Evolutionary conservation across 495 filamentous ascomycete genomes (phyloP), one percentile per base, ranked within the genome.

Genomic region (Podospora fimiseda): DNA sequence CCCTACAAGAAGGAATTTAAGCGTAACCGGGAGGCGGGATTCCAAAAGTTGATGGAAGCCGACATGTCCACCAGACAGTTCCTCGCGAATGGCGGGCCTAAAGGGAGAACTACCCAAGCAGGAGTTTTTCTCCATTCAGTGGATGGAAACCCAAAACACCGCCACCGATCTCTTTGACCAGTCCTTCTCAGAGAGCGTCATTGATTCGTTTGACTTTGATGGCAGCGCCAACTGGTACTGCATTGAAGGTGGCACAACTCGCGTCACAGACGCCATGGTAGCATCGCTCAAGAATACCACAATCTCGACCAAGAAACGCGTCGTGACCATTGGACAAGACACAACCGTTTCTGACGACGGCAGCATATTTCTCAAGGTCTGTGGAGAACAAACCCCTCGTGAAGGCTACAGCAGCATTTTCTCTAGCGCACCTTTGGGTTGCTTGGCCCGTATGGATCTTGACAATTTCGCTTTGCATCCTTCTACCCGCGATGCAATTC

Each of bases 171-270:
- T 47, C 46, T 59, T 40, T 45, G 70, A 74, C 50, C 60, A 69
- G 48, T 62, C 65, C n/a, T 57, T 63, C 8, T 54, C 47, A 15
- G 70, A 74, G 55, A 57, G 43, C 3, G 58, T 72, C 13, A 48
- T 72, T 9, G 68, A 72, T 21, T 54, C 47, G 9, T 47, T 72
- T 40, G 67, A 68, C 50, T 74, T 74, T 39, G 51, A 55, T 3
- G 14, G 21, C 43, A 24, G 16, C 5, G 56, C 30, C 20, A 8
- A 46, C 11, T 57, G 54, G 54, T 48, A 18, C 11, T 52, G 54
- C 49, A 33, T 57, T 36, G 15, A 61, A 16, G 62, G 64, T 22
- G 66, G 64, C 15, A 54, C 39, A 5, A 43, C 41, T 9, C n/a
- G 5, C 6, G 27, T 33, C 6, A 33, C 11, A 33, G 27, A 33